Conservation (phyloP, 805 yeast species). For the Candida saitoana region DNA sequence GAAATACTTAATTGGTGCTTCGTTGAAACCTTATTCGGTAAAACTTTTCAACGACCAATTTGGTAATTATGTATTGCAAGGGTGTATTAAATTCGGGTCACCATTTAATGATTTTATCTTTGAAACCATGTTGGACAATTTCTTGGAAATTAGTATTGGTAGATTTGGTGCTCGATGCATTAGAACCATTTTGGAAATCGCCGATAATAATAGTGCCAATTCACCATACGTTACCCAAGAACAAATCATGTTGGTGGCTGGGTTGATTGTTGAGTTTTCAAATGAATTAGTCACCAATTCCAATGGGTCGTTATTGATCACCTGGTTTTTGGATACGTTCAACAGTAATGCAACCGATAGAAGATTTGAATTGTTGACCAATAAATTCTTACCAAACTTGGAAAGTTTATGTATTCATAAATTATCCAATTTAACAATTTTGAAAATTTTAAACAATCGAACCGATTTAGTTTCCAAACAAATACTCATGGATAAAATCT, state of each 20-base stretch:
- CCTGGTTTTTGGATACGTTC: conserved; percentile 89
- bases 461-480: conserved; percentile 60
- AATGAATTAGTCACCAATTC: conserved; percentile 75
- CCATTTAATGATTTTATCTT: conserved; percentile 89
- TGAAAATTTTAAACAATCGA: conserved; percentile 72
- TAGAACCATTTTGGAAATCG: conserved; percentile 86
- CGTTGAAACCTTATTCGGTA: conserved; percentile 75
- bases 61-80: conserved; percentile 94
- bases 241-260: conserved; percentile 68
- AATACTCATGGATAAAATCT: conserved; percentile 58
- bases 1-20: conserved; percentile 59
- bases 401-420: conserved; percentile 70
- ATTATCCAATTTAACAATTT: conserved; percentile 75
- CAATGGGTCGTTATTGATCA: conserved; percentile 83
- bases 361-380: conserved; percentile 63
- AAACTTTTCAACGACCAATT: conserved; percentile 90
- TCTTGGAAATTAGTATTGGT: conserved; percentile 77
- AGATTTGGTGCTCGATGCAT: conserved; percentile 95
- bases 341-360: conserved; percentile 38
- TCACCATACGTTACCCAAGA: conserved; percentile 41
- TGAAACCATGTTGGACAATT: conserved; percentile 73
- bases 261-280: conserved; percentile 72
- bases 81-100: conserved; percentile 83
- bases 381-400: conserved; percentile 58
- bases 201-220: conserved; percentile 16